A percentile compares a stretch with the other conserved stretches of the same genome.
These are phyloP conservation scores for Coemansia sp. DNA, from an alignment of 192 early-diverging fungal species.

Conservation along the genomic window DNA sequence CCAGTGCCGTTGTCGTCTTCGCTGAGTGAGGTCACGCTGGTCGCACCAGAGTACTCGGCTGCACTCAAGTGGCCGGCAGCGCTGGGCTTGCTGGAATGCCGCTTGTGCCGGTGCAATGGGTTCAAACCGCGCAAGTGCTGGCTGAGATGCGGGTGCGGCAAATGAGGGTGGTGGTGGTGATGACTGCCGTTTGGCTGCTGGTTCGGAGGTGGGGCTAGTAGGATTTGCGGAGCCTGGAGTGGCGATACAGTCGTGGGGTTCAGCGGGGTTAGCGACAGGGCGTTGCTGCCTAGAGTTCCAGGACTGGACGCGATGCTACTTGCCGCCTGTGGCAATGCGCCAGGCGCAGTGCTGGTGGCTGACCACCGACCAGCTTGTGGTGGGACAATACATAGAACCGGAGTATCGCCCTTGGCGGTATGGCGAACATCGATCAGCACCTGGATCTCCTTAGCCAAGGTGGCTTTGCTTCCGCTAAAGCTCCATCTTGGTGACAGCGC, in stretches of 20 bases:
- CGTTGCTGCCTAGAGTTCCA: neutral
- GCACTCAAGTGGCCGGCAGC: neutral
- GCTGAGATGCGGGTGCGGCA: slow-evolving; percentile 17
- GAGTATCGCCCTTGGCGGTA: slow-evolving; percentile 63
- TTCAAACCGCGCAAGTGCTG: slow-evolving; percentile 32
- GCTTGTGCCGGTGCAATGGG: slow-evolving; percentile 25
- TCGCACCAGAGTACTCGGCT: slow-evolving; percentile 18
- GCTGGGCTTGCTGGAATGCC: slow-evolving; percentile 3
- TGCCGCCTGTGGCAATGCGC: neutral
- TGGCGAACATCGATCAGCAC: slow-evolving; percentile 67
- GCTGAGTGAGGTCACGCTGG: slow-evolving; percentile 36
- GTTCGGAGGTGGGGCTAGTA: neutral
- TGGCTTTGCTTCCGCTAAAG: slow-evolving; percentile 72
- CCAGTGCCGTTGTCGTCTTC: slow-evolving; percentile 16
- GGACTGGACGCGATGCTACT: slow-evolving; percentile 1
- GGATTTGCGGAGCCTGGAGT: slow-evolving; percentile 3
- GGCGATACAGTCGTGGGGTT: neutral
- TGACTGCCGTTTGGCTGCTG: slow-evolving; percentile 5
- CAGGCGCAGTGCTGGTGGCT: neutral
- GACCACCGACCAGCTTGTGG: slow-evolving; percentile 16
- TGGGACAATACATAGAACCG: slow-evolving; percentile 44
- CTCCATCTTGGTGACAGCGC: slow-evolving; percentile 73
- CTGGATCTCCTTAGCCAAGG: slow-evolving; percentile 62
- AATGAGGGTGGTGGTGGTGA: slow-evolving; percentile 10
- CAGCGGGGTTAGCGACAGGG: neutral